Evolutionary conservation across 1,284 basidiomycete genomes (phyloP).

Genomic region (Irpex sp.): DNA sequence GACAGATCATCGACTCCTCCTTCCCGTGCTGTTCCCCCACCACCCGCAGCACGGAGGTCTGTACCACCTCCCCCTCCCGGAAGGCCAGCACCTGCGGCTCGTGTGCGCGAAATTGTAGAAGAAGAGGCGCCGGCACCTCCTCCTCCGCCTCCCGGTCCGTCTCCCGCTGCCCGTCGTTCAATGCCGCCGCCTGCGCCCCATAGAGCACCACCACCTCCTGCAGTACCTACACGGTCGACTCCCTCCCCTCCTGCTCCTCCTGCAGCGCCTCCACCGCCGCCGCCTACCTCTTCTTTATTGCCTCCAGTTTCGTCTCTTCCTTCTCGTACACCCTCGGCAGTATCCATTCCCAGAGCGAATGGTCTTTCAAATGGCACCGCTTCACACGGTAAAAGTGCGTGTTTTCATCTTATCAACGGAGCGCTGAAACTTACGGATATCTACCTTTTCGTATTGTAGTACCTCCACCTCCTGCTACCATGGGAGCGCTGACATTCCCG

Average conservation of each 20-base stretch:
- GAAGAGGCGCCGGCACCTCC: slow-evolving; percentile 18
- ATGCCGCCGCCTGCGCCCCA: slow-evolving; percentile 16
- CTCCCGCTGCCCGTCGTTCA: slow-evolving; percentile 25
- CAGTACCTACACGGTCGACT: slow-evolving; percentile 20
- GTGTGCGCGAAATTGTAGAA: slow-evolving; percentile 22
- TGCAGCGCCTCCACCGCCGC: slow-evolving; percentile 26
- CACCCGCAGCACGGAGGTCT: slow-evolving; percentile 29
- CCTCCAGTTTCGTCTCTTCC: not conserved
- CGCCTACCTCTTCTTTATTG: slow-evolving; percentile 18
- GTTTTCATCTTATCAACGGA: not conserved
- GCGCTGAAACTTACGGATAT: not conserved
- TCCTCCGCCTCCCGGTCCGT: slow-evolving; percentile 34
- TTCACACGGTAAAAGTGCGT: slow-evolving; percentile 50
- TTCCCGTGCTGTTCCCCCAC: slow-evolving; percentile 32
- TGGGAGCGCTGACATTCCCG: slow-evolving; percentile 68
- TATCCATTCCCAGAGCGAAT: slow-evolving; percentile 20
- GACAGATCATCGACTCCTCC: slow-evolving; percentile 25
- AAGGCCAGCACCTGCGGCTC: slow-evolving; percentile 23
- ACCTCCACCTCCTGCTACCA: slow-evolving; percentile 69
- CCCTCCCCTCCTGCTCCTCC: slow-evolving; percentile 23
- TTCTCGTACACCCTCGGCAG: slow-evolving; percentile 1
- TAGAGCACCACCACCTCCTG: slow-evolving; percentile 16
- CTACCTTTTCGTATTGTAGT: slow-evolving; percentile 38
- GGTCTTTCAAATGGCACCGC: slow-evolving; percentile 16
- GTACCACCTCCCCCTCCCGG: slow-evolving; percentile 23